Conservation (phyloP, 1,284 basidiomycete genomes). For the Pterulicium gracile region DNA sequence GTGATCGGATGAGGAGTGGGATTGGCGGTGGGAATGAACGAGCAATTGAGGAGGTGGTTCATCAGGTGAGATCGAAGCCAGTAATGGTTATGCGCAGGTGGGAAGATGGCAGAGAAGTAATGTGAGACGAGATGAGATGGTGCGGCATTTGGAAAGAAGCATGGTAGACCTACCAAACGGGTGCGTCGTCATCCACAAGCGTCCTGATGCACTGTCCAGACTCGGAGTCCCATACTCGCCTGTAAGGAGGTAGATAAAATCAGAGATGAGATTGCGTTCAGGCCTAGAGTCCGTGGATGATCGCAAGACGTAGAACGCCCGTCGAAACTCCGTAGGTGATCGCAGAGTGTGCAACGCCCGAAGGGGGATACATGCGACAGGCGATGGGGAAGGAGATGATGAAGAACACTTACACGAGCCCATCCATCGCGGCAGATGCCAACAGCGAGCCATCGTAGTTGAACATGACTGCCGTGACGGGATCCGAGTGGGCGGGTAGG, state of each 20-base stretch:
- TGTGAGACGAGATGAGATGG: slow-evolving; percentile 5
- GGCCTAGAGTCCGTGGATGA: too few species aligned
- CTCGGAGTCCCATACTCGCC: slow-evolving; percentile 93
- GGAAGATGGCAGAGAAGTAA: too few species aligned
- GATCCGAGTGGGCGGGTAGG: slow-evolving; percentile 92
- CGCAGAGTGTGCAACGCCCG: too few species aligned
- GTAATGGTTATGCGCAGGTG: too few species aligned
- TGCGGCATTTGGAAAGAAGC: slow-evolving; percentile 8
- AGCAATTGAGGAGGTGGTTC: too few species aligned
- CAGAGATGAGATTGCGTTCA: too few species aligned
- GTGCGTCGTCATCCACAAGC: slow-evolving; percentile 90
- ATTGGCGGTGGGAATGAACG: too few species aligned
- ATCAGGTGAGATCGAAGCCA: too few species aligned
- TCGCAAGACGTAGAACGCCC: too few species aligned
- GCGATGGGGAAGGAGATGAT: neutral
- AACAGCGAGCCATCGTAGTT: slow-evolving; percentile 92
- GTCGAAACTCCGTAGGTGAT: too few species aligned
- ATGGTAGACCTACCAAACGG: slow-evolving; percentile 61
- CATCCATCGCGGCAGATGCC: slow-evolving; percentile 91
- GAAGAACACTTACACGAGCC: slow-evolving; percentile 66
- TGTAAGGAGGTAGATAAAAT: slow-evolving; percentile 20
- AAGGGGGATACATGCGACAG: too few species aligned
- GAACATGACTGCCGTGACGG: slow-evolving; percentile 89
- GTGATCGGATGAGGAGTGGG: too few species aligned
- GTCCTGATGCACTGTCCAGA: slow-evolving; percentile 98